These are phyloP conservation scores for Plasmodium billcollinsi DNA, from an alignment of 169 alveolate genomes.

Conservation along the genomic window DNA sequence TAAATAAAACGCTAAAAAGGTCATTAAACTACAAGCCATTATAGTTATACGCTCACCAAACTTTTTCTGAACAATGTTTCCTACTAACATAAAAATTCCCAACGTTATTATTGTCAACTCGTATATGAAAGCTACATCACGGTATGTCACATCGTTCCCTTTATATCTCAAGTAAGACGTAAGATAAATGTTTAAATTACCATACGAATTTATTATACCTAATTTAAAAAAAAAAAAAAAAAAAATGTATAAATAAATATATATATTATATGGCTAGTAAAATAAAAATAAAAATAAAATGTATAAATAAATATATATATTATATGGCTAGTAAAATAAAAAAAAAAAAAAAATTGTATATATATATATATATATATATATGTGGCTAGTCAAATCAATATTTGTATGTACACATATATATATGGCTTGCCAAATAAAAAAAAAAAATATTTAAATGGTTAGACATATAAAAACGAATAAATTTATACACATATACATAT, in stretches of 20 bases:
- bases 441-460: too few species aligned
- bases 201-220: slow-evolving; percentile 70
- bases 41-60: slow-evolving; percentile 48
- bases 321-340: too few species aligned
- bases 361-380: too few species aligned
- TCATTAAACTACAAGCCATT: slow-evolving; percentile 12
- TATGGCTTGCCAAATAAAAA: too few species aligned
- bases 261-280: neutral
- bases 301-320: too few species aligned
- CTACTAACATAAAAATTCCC: slow-evolving; percentile 45
- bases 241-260: neutral
- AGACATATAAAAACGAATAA: neutral
- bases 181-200: slow-evolving; percentile 55
- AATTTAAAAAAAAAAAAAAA: neutral
- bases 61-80: slow-evolving; percentile 47
- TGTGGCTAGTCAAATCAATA: too few species aligned
- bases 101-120: slow-evolving; percentile 35
- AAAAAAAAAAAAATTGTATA: too few species aligned
- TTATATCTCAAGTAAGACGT: slow-evolving; percentile 68
- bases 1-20: slow-evolving; percentile 51
- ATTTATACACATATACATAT: neutral
- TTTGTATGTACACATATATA: too few species aligned
- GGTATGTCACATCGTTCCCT: slow-evolving; percentile 50
- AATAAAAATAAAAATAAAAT: too few species aligned
- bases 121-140: slow-evolving; percentile 47